Evolutionary conservation across 2,329 filamentous ascomycete genomes (phyloP).

Genomic region (Colletotrichum liriopes): DNA sequence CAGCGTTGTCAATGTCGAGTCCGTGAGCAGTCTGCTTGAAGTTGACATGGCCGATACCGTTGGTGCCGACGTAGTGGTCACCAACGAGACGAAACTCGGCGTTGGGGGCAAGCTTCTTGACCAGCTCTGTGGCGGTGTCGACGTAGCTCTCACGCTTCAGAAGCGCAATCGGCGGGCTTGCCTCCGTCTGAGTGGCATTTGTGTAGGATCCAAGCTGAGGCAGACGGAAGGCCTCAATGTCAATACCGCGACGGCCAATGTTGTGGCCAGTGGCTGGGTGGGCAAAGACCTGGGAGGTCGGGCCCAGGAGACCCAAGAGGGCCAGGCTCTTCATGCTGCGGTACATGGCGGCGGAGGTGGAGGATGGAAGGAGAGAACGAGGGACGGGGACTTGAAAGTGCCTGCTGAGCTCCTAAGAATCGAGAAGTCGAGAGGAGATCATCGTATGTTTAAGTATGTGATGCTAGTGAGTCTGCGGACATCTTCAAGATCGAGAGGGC

Average conservation of each 20-base stretch:
- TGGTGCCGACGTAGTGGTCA: constrained; percentile 65
- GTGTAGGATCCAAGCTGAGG: constrained; percentile 51
- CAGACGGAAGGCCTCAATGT: constrained; percentile 53
- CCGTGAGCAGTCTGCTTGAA: constrained; percentile 69
- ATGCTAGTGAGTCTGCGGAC: neutral
- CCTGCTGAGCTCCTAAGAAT: constrained; percentile 25
- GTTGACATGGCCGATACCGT: constrained; percentile 68
- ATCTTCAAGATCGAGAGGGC: neutral
- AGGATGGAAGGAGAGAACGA: constrained; percentile 9
- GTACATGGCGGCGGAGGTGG: constrained; percentile 20
- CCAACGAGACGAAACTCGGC: constrained; percentile 61
- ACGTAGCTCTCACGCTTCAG: constrained; percentile 55
- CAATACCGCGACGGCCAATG: constrained; percentile 51
- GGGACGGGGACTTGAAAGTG: constrained; percentile 19
- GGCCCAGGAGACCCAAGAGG: constrained; percentile 53
- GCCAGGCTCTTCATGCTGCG: constrained; percentile 53
- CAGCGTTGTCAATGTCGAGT: constrained; percentile 69
- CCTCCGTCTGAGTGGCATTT: constrained; percentile 47
- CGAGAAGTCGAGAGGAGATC: neutral
- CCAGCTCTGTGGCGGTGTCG: constrained; percentile 56
- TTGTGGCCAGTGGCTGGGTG: constrained; percentile 50
- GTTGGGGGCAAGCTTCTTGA: constrained; percentile 51
- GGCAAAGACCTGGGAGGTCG: constrained; percentile 51
- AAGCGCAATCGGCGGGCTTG: constrained; percentile 47
- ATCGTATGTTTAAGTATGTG: constrained; percentile 21